Evolutionary conservation across 2,329 filamentous ascomycete species (phyloP).

Genomic region (Exserohilum rostratum): DNA sequence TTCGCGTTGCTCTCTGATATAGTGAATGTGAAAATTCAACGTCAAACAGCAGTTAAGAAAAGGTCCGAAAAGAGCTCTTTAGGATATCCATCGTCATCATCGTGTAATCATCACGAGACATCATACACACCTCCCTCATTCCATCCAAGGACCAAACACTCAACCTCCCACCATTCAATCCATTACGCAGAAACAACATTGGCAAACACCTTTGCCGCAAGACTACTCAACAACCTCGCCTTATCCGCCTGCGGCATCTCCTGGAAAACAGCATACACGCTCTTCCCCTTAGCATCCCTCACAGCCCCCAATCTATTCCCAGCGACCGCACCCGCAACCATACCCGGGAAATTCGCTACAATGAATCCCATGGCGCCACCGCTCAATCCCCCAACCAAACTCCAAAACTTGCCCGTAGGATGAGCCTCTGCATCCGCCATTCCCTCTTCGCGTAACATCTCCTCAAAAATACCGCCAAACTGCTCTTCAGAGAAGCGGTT

Average conservation of each 20-base stretch:
- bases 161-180: no score
- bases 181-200: slow-evolving; percentile 64
- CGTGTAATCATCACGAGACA: slow-evolving; percentile 5
- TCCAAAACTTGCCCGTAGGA: slow-evolving; percentile 81
- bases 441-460: slow-evolving; percentile 60
- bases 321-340: slow-evolving; percentile 87
- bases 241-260: slow-evolving; percentile 85
- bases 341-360: slow-evolving; percentile 86
- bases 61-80: neutral
- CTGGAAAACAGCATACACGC: slow-evolving; percentile 89
- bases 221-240: slow-evolving; percentile 77
- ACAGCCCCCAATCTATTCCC: slow-evolving; percentile 91
- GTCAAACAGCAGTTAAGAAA: neutral
- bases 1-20: no score
- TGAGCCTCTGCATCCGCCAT: slow-evolving; percentile 72
- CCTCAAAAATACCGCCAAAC: slow-evolving; percentile 72
- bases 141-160: neutral
- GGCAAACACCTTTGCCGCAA: slow-evolving; percentile 86
- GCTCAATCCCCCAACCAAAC: slow-evolving; percentile 80
- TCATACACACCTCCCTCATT: neutral
- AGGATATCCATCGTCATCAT: slow-evolving; percentile 25
- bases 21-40: no score
- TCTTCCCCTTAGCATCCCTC: slow-evolving; percentile 89
- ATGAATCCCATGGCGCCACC: slow-evolving; percentile 95
- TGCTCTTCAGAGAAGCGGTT: slow-evolving; percentile 74